These are phyloP conservation scores for Earliella scabrosa DNA, from an alignment of 1,284 basidiomycete species.

Conservation along the genomic window DNA sequence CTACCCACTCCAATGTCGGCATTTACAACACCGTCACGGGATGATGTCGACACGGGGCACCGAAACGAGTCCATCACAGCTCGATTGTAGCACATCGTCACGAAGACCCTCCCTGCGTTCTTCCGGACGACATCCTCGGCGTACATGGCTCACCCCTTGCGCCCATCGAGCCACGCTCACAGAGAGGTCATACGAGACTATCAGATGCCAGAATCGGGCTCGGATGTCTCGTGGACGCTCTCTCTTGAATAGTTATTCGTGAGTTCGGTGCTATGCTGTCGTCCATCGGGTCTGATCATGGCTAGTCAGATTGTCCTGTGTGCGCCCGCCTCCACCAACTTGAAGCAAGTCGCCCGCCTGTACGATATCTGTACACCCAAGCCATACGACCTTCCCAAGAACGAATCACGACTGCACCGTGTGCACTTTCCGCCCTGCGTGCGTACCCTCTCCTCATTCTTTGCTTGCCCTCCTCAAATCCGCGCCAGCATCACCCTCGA, in stretches of 20 bases:
- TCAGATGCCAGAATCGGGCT: slow-evolving; percentile 66
- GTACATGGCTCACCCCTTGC: too few species aligned
- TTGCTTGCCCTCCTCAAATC: too few species aligned
- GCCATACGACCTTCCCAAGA: slow-evolving; percentile 63
- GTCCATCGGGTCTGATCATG: background rate
- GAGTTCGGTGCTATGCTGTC: too few species aligned
- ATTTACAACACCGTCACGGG: too few species aligned
- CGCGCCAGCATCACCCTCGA: slow-evolving; percentile 78
- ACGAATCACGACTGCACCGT: slow-evolving; percentile 79
- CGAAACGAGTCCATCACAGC: too few species aligned
- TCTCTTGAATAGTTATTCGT: too few species aligned
- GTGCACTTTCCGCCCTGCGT: slow-evolving; percentile 80
- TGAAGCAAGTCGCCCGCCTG: slow-evolving; percentile 70
- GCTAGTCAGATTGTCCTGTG: slow-evolving; percentile 70
- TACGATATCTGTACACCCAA: slow-evolving; percentile 71
- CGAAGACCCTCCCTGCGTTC: too few species aligned
- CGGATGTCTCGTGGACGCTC: slow-evolving; percentile 71
- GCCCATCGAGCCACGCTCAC: slow-evolving; percentile 70
- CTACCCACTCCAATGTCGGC: too few species aligned
- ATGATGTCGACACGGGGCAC: too few species aligned
- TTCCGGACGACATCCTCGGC: too few species aligned
- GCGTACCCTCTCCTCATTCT: too few species aligned
- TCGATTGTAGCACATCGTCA: slow-evolving; percentile 57
- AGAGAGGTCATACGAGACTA: slow-evolving; percentile 71
- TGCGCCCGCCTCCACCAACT: slow-evolving; percentile 77